Base-by-base conservation (phyloP, 176 grass and related monocot species). In the Lolium rigidum region DNA sequence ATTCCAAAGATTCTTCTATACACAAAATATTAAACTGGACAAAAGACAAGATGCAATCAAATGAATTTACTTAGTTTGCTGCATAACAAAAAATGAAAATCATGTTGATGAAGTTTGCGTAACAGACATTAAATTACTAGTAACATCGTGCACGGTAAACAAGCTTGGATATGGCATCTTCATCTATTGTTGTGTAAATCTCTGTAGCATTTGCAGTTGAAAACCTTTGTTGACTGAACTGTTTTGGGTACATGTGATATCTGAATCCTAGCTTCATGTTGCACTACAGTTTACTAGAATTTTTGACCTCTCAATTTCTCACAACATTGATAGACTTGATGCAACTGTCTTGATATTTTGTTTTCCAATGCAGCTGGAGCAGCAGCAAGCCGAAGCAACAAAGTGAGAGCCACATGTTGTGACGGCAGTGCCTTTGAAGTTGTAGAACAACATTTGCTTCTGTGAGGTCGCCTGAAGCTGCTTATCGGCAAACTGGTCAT, bases 321-420 rank as follows among this genome's bases (percentile, higher is more conserved):
- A 11, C 20, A 52, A n/a, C 12, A 50, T 22, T 47, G n/a, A 9
- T 80, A 22, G 54, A 72, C 26, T 44, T 51, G 7, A 70, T 70
- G 3, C 3, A 60, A 79, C 70, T 89, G 8, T 74, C 9, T 9
- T 63, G 38, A 20, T 54, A 15, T 78, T 74, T n/a, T 79, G 7
- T 78, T 84, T 49, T 81, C 31, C 31, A 57, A 77, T 90, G 88
- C 86, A 97, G 90, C 12, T 35, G 31, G 31, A 35, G 31, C 31
- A 35, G 31, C 31, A 89, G 59, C 88, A 78, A 78, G 74, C 21
- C 51, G 25, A 25, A 68, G 66, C 22, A 43, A 43, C 41, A 43
- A 43, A 43, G 41, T 43, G 26, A 66, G 74, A 85, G 77, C 64
- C 41, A 22, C 82, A 79, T 91, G 70, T 81, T 76, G 22, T 70